Evolutionary conservation across 2,329 filamentous ascomycete species (phyloP).

Genomic region (Cytospora mali): DNA sequence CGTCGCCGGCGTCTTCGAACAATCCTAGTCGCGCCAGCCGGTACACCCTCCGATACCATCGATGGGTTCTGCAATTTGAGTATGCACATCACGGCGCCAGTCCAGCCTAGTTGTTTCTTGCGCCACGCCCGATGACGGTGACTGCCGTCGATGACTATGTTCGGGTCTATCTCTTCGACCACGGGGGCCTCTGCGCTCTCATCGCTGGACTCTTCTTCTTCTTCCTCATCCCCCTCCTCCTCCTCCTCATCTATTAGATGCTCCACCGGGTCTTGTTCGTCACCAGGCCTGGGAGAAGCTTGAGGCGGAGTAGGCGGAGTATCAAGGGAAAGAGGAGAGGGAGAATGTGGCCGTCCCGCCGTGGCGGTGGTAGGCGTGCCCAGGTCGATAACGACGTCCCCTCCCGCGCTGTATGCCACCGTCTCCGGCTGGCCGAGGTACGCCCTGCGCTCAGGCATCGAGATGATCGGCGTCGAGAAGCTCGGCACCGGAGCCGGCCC

Average conservation of each 20-base stretch:
- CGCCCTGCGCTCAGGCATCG: background rate
- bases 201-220: constrained; percentile 27
- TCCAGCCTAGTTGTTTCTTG: constrained; percentile 49
- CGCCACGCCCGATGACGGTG: constrained; percentile 43
- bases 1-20: background rate
- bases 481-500: background rate
- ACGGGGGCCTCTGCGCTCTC: constrained; percentile 29
- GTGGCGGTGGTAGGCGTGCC: constrained; percentile 7
- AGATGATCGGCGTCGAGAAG: background rate
- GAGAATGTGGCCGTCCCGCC: background rate
- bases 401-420: constrained; percentile 20
- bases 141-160: constrained; percentile 31
- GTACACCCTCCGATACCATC: constrained; percentile 30
- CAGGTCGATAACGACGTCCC: constrained; percentile 30
- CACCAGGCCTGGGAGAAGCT: background rate
- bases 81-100: constrained; percentile 47
- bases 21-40: constrained; percentile 12
- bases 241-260: constrained; percentile 18
- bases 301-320: too few relatives aligned
- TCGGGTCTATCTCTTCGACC: constrained; percentile 33
- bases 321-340: too few relatives aligned
- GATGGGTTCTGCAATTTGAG: constrained; percentile 37
- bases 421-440: constrained; percentile 22
- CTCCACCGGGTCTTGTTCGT: constrained; percentile 6
- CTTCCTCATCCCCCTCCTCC: constrained; percentile 22